phyloP scores from a whole-genome alignment of 1,284 basidiomycete genomes.

The Prillingera fragicola region DNA sequence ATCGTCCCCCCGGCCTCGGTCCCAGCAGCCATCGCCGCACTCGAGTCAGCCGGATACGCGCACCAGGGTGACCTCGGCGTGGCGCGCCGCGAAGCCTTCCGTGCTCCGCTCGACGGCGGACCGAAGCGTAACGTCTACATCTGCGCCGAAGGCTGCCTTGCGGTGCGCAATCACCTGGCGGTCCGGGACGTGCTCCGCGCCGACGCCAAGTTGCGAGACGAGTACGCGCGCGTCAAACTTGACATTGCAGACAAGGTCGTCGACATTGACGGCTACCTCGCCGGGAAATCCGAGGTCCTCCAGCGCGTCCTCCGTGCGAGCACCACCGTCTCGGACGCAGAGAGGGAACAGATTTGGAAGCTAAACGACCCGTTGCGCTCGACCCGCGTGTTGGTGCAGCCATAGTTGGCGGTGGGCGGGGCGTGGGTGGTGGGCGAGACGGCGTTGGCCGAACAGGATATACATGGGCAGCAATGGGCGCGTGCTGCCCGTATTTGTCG shows the following conservation, averaged over 20 bases:
- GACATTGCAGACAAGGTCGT: slow-evolving; percentile 2
- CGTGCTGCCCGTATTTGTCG: too few species aligned
- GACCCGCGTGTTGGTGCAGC: too few species aligned
- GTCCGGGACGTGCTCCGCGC: slow-evolving; percentile 15
- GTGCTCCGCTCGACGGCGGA: background rate
- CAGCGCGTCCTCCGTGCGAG: background rate
- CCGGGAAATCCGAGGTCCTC: slow-evolving; percentile 4
- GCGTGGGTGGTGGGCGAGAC: too few species aligned
- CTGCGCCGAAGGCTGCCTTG: background rate
- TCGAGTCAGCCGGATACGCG: background rate
- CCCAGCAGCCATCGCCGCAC: background rate
- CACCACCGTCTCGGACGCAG: too few species aligned
- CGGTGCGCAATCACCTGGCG: slow-evolving; percentile 16
- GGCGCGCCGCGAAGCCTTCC: slow-evolving; percentile 2
- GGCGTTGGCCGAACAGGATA: too few species aligned
- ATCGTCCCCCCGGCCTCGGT: slow-evolving; percentile 11
- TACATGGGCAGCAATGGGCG: too few species aligned
- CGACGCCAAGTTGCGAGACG: slow-evolving; percentile 12
- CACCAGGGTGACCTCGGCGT: slow-evolving; percentile 5
- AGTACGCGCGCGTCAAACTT: slow-evolving; percentile 12
- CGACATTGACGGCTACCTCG: slow-evolving; percentile 1
- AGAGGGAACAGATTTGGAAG: too few species aligned
- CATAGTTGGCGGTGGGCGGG: too few species aligned
- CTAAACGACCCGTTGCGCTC: too few species aligned
- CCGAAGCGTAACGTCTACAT: slow-evolving; percentile 8